Percentiles rank a stretch among this genome's conserved stretches.
These are phyloP conservation scores for Sugiyamaella sp. DNA, from an alignment of 1,139 yeast genomes.

Conservation along the genomic window DNA sequence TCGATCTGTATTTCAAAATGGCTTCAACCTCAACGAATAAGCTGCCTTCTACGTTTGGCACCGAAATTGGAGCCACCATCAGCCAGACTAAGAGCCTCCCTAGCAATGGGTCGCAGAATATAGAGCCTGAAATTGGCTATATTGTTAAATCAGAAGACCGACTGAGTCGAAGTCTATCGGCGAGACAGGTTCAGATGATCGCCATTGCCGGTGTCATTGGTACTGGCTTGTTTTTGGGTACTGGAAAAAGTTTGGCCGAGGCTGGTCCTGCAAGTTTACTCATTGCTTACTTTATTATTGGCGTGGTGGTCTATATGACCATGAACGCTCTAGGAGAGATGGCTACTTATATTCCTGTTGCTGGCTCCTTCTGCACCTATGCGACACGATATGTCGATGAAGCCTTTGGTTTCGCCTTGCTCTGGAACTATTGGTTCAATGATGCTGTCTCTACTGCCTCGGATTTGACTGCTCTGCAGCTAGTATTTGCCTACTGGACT, in stretches of 20 bases:
- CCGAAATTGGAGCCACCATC: not conserved
- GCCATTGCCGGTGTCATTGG: conserved; percentile 52
- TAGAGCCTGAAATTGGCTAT: conserved; percentile 17
- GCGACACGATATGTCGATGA: conserved; percentile 63
- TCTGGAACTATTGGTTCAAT: conserved; percentile 66
- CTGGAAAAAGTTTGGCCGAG: conserved; percentile 54
- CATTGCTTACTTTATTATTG: conserved; percentile 53
- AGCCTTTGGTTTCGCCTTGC: conserved; percentile 63
- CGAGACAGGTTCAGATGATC: conserved; percentile 54
- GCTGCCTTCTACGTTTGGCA: not conserved
- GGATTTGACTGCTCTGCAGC: conserved; percentile 62
- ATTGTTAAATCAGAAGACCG: conserved; percentile 29
- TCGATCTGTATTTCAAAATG: not conserved
- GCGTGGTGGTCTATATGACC: conserved; percentile 55
- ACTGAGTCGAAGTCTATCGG: conserved; percentile 48
- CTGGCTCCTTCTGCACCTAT: conserved; percentile 65
- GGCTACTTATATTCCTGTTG: conserved; percentile 60
- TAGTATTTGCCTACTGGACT: conserved; percentile 62
- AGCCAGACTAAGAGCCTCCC: not conserved
- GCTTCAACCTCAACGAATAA: not conserved
- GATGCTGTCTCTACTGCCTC: conserved; percentile 65
- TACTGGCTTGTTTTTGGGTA: conserved; percentile 58
- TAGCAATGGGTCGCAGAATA: not conserved
- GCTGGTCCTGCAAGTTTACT: conserved; percentile 61
- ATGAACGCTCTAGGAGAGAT: conserved; percentile 66